These are phyloP conservation scores for Crithidia brevicula DNA, from an alignment of 208 protist genomes.

Conservation along the genomic window DNA sequence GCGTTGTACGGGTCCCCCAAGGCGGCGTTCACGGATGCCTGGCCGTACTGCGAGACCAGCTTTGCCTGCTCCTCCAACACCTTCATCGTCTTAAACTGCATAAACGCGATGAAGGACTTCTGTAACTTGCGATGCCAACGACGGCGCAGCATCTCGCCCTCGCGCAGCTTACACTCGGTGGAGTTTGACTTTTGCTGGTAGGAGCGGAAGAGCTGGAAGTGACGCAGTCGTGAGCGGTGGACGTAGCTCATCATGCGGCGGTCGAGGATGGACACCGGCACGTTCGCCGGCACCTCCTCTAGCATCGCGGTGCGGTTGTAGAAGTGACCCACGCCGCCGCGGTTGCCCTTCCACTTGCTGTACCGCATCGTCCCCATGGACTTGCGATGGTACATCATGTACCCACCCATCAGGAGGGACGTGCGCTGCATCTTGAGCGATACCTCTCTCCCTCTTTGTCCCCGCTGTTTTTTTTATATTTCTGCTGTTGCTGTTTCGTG, in stretches of 20 bases:
- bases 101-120: constrained; percentile 91
- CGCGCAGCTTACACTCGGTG: constrained; percentile 86
- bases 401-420: constrained; percentile 49
- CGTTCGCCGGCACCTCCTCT: constrained; percentile 69
- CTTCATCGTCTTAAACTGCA: constrained; percentile 93
- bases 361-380: constrained; percentile 88
- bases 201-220: constrained; percentile 89
- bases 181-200: constrained; percentile 89
- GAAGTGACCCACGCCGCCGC: constrained; percentile 85
- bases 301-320: constrained; percentile 87
- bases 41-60: constrained; percentile 83
- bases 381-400: constrained; percentile 92
- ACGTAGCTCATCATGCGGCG: constrained; percentile 90
- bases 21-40: constrained; percentile 87
- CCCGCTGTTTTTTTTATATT: not conserved
- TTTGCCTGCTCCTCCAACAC: constrained; percentile 89
- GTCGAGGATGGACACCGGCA: constrained; percentile 81
- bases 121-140: constrained; percentile 82
- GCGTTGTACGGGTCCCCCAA: constrained; percentile 67
- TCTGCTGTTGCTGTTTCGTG: not conserved
- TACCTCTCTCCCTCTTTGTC: not conserved
- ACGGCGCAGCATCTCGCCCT: constrained; percentile 87
- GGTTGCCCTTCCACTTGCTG: constrained; percentile 78
- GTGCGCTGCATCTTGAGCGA: constrained; percentile 49
- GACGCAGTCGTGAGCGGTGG: constrained; percentile 81